Conservation (phyloP, 768 basidiomycete species). For the Daedalea quercina region DNA sequence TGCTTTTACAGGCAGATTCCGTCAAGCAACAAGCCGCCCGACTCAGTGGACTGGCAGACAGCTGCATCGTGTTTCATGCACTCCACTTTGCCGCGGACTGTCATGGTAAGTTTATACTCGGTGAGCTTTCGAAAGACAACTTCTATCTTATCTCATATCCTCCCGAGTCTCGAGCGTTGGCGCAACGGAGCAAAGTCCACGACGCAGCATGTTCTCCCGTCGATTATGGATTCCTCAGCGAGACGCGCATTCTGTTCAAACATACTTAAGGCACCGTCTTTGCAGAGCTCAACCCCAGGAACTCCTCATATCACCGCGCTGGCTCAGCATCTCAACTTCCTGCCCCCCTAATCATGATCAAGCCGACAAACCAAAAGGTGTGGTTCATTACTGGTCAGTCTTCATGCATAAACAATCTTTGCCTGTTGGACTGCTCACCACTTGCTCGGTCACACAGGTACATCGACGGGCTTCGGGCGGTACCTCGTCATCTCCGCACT, state of each 20-base stretch:
- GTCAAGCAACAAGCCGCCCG: too few relatives aligned
- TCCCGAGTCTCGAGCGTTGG: too few relatives aligned
- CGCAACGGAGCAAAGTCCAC: too few relatives aligned
- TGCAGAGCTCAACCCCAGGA: too few relatives aligned
- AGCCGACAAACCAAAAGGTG: constrained; percentile 15
- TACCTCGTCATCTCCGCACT: constrained; percentile 33
- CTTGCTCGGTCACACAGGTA: constrained; percentile 8
- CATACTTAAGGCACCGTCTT: too few relatives aligned
- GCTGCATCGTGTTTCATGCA: not conserved
- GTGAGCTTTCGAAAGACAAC: not conserved
- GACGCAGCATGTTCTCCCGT: too few relatives aligned
- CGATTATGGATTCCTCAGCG: too few relatives aligned
- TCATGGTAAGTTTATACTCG: not conserved
- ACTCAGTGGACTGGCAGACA: not conserved
- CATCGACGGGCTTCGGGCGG: constrained; percentile 35
- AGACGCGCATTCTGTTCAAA: too few relatives aligned
- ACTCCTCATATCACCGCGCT: too few relatives aligned
- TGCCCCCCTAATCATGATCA: not conserved
- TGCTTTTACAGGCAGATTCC: too few relatives aligned
- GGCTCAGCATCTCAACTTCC: not conserved
- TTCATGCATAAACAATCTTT: not conserved
- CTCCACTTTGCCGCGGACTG: not conserved
- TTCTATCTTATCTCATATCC: too few relatives aligned
- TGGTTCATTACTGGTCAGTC: constrained; percentile 30
- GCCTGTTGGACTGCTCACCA: not conserved